Conservation (phyloP, 2,329 filamentous ascomycete species). For the Nemania abortiva region DNA sequence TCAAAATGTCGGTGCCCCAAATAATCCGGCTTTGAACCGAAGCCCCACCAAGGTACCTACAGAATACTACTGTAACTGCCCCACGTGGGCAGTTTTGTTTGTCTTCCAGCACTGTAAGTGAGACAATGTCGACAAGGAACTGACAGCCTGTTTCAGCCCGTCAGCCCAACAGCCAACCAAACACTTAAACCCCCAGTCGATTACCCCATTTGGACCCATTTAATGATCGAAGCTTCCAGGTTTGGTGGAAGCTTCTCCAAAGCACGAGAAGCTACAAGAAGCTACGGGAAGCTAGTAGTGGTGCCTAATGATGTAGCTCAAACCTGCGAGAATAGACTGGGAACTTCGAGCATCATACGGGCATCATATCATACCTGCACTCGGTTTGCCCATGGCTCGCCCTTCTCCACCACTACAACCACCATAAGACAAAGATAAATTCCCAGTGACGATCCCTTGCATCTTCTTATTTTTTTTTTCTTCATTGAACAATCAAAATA, state of each 20-base stretch:
- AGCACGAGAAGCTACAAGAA: conserved; percentile 29
- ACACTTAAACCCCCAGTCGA: not conserved
- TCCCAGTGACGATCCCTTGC: conserved; percentile 8
- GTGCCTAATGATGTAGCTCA: conserved; percentile 45
- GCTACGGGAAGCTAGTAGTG: conserved; percentile 30
- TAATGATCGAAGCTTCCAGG: conserved; percentile 37
- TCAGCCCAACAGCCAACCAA: conserved; percentile 11
- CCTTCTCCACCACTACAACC: conserved; percentile 22
- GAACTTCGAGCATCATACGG: conserved; percentile 29
- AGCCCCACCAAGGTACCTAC: not conserved
- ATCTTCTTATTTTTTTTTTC: not conserved
- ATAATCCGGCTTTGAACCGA: conserved; percentile 5
- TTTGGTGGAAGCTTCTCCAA: conserved; percentile 43
- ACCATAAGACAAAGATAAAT: conserved; percentile 21
- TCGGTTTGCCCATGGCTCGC: conserved; percentile 6
- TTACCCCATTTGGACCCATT: conserved; percentile 29
- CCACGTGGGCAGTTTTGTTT: not conserved
- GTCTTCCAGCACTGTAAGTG: not conserved
- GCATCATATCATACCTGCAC: conserved; percentile 33
- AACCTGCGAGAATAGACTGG: conserved; percentile 31
- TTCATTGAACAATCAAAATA: conserved; percentile 14
- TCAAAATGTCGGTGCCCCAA: not conserved
- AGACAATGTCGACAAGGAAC: no score
- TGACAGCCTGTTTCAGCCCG: conserved; percentile 26
- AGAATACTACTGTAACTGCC: no score